phyloP scores from a whole-genome alignment of 768 basidiomycete genomes.

The Boletales sp. region DNA sequence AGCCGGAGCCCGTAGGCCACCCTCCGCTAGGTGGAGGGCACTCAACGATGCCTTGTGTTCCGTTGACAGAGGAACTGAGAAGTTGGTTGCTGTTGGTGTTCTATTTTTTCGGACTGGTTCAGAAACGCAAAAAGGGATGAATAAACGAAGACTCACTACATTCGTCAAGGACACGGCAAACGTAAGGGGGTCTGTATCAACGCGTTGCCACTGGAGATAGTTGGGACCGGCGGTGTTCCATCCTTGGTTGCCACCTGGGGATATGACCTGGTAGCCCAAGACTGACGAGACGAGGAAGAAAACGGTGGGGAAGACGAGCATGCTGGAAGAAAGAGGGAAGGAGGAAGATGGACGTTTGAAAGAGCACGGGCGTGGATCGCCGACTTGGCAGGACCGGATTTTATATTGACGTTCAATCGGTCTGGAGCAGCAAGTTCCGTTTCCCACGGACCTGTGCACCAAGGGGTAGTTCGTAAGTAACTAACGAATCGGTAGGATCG shows the following conservation, averaged over 20 bases:
- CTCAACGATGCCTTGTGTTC: constrained; percentile 34
- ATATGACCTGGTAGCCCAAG: constrained; percentile 60
- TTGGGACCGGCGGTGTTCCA: constrained; percentile 59
- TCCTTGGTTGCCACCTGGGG: constrained; percentile 41
- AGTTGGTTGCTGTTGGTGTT: constrained; percentile 40
- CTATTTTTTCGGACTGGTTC: constrained; percentile 24
- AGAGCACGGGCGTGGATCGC: too few relatives aligned
- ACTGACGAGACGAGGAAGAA: constrained; percentile 53
- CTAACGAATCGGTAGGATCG: not conserved
- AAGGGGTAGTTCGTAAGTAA: not conserved
- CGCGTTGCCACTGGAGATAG: constrained; percentile 59
- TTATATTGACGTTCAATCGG: too few relatives aligned
- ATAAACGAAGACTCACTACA: constrained; percentile 37
- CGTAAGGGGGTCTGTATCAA: constrained; percentile 60
- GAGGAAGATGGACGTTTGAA: constrained; percentile 5
- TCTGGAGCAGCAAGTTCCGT: not conserved
- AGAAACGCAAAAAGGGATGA: not conserved
- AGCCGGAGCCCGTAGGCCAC: constrained; percentile 60
- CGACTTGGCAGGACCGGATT: constrained; percentile 3
- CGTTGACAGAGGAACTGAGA: constrained; percentile 54
- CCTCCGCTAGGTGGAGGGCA: constrained; percentile 58
- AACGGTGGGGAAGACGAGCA: constrained; percentile 42
- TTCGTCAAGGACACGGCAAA: constrained; percentile 71
- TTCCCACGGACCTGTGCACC: constrained; percentile 21
- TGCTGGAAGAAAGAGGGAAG: constrained; percentile 25